phyloP scores from a whole-genome alignment of 352 stramenopile species.

The Blastocystis sp. region DNA sequence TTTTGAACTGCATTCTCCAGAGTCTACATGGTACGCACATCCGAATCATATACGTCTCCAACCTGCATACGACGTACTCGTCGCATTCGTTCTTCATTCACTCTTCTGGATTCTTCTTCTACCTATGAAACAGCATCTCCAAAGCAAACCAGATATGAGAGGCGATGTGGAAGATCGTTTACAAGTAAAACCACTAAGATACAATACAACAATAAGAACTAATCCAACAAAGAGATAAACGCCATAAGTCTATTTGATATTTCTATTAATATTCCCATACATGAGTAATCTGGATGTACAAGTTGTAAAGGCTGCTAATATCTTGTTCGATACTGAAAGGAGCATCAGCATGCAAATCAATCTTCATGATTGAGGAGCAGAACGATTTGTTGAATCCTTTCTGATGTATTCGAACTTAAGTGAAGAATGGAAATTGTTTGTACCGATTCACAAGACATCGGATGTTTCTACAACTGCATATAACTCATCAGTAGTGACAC shows the following conservation, averaged over 20 bases:
- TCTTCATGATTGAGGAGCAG: background rate
- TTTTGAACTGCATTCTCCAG: background rate
- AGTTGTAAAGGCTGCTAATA: constrained; percentile 28
- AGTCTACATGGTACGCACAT: background rate
- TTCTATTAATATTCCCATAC: background rate
- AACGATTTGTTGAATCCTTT: background rate
- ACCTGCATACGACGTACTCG: constrained; percentile 11
- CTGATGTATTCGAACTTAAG: constrained; percentile 24
- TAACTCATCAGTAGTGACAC: background rate
- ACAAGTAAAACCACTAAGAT: background rate
- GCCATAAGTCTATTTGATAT: constrained; percentile 10
- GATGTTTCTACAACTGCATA: background rate
- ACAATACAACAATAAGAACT: background rate
- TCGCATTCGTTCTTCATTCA: constrained; percentile 41
- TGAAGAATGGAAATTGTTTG: background rate
- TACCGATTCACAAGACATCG: background rate
- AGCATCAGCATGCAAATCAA: constrained; percentile 50
- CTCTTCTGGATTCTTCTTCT: background rate
- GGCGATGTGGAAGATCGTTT: background rate
- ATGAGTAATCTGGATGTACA: background rate
- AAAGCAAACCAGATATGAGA: background rate
- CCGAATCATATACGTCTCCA: background rate
- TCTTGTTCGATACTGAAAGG: constrained; percentile 50
- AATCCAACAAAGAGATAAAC: constrained; percentile 17
- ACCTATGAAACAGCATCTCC: too few relatives aligned